These are phyloP conservation scores for Sporothrix pallida DNA, from an alignment of 2,329 filamentous ascomycete species.

Conservation along the genomic window DNA sequence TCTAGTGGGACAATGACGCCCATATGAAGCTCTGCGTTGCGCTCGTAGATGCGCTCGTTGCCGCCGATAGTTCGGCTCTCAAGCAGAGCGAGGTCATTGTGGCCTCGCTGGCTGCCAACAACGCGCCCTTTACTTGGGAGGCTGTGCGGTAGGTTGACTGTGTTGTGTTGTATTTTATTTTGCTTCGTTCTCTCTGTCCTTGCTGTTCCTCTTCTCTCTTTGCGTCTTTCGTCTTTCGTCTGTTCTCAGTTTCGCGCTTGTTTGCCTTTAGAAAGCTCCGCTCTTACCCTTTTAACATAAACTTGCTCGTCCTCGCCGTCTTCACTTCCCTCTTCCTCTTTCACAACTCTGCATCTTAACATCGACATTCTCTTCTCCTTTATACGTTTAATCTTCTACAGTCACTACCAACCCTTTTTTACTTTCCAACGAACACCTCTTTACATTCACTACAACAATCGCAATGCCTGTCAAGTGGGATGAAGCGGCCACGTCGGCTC, in stretches of 20 bases:
- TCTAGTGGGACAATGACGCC: slow-evolving; percentile 40
- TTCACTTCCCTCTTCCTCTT: background rate
- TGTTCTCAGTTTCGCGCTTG: background rate
- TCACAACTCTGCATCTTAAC: background rate
- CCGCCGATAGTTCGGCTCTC: slow-evolving; percentile 32
- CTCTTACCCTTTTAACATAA: background rate
- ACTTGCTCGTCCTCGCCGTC: background rate
- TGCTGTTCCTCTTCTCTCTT: background rate
- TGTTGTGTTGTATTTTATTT: slow-evolving; percentile 12
- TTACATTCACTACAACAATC: background rate
- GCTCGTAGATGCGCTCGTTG: slow-evolving; percentile 37
- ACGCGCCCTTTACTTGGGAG: slow-evolving; percentile 50
- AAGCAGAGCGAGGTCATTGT: slow-evolving; percentile 45
- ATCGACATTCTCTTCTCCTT: background rate
- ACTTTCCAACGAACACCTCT: background rate
- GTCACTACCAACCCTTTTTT: background rate
- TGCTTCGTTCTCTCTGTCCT: too few species aligned
- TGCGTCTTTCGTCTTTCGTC: slow-evolving; percentile 5
- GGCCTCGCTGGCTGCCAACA: slow-evolving; percentile 43
- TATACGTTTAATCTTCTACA: background rate
- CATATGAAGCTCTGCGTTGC: slow-evolving; percentile 39
- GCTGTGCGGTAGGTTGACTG: slow-evolving; percentile 51
- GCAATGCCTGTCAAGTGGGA: slow-evolving; percentile 44
- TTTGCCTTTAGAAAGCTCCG: background rate
- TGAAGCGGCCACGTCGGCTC: slow-evolving; percentile 40